Conservation (phyloP, 345 rosid species). For the Heritiera fomes region DNA sequence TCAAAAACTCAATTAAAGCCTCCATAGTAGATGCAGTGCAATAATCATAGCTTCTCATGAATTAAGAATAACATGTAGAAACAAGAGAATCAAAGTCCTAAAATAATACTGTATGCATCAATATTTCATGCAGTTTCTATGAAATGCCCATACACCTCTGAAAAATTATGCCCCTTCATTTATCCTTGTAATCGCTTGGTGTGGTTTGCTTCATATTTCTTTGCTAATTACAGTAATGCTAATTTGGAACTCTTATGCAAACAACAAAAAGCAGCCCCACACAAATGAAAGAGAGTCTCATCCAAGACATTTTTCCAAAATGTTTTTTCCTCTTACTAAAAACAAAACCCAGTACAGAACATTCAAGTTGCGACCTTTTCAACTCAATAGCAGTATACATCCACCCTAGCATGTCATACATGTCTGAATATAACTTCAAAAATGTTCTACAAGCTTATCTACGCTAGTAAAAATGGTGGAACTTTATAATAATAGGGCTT, state of each 20-base stretch:
- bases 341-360: background rate
- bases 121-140: background rate
- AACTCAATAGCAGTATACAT: background rate
- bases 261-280: background rate
- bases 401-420: background rate
- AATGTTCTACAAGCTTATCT: background rate
- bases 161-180: background rate
- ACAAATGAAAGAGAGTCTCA: background rate
- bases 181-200: background rate
- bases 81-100: background rate
- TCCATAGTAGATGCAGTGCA: background rate
- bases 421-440: background rate
- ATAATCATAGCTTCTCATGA: conserved; percentile 6
- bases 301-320: background rate
- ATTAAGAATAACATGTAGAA: background rate
- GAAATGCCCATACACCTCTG: background rate
- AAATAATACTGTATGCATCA: background rate
- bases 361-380: background rate
- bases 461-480: background rate
- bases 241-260: background rate
- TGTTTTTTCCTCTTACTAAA: background rate
- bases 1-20: background rate
- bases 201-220: background rate
- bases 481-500: conserved; percentile 1
- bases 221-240: background rate